These are phyloP conservation scores for Dendrobium nobile DNA, from an alignment of 106 monocot species.

Conservation along the genomic window DNA sequence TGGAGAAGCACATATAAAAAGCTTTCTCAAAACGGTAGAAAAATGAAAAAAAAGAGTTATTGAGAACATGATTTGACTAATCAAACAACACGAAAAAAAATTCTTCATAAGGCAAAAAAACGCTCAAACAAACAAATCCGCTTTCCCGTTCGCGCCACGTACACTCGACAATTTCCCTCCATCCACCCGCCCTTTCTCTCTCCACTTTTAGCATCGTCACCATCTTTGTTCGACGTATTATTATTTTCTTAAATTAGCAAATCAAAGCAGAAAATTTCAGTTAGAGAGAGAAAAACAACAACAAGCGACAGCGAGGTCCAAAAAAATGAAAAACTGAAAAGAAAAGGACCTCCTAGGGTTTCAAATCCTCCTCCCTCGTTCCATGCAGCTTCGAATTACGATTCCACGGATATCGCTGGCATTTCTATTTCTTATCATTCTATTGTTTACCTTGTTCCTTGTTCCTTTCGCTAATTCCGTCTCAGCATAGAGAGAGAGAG, in stretches of 20 bases:
- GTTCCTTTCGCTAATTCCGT: not conserved
- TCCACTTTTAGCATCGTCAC: not conserved
- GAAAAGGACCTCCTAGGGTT: not conserved
- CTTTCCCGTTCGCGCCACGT: not conserved
- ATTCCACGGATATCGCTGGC: conserved; percentile 2
- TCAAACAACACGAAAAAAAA: too few species aligned
- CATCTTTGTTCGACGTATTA: not conserved
- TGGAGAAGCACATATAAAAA: too few species aligned
- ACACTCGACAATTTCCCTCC: not conserved
- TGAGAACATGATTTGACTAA: too few species aligned
- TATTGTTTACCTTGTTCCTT: not conserved
- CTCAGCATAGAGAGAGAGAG: not conserved
- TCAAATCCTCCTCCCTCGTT: not conserved
- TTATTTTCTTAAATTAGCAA: not conserved
- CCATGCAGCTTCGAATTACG: not conserved
- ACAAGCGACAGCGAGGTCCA: too few species aligned
- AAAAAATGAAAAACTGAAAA: not conserved
- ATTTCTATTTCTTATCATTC: not conserved
- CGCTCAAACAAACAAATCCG: too few species aligned
- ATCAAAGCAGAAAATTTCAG: not conserved
- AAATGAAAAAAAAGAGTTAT: too few species aligned
- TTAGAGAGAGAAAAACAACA: too few species aligned
- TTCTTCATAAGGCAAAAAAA: too few species aligned
- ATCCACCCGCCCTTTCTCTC: not conserved
- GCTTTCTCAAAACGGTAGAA: too few species aligned